Percentiles rank a stretch among this genome's conserved stretches.
Conservation (phyloP, 306 rosid species). For the Lathyrus sativus region DNA sequence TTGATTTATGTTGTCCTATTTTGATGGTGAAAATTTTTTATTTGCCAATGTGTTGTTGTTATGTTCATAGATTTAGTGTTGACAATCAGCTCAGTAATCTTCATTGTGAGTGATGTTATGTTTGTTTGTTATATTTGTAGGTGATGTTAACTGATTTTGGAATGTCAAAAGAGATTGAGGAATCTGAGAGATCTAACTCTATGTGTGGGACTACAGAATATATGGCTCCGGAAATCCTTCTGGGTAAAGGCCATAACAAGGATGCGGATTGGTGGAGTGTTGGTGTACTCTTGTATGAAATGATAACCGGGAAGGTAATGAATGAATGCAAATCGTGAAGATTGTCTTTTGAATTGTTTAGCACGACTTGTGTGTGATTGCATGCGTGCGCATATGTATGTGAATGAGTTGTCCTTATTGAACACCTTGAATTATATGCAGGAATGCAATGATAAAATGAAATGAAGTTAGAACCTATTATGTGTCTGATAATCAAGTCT, state of each 20-base stretch:
- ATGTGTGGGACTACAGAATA: slow-evolving; percentile 94
- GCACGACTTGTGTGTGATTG: background rate
- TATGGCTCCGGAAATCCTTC: slow-evolving; percentile 94
- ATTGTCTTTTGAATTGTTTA: slow-evolving; percentile 8
- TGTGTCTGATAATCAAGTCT: slow-evolving; percentile 1
- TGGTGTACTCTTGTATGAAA: slow-evolving; percentile 87
- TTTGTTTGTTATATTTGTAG: slow-evolving; percentile 42
- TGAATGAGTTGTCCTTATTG: slow-evolving; percentile 10
- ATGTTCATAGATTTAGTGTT: slow-evolving; percentile 6
- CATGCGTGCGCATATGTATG: background rate
- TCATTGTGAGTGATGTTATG: background rate
- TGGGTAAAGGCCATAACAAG: slow-evolving; percentile 90
- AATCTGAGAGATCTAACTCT: slow-evolving; percentile 81
- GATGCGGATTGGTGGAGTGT: slow-evolving; percentile 99
- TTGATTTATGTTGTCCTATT: background rate
- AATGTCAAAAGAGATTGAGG: slow-evolving; percentile 87
- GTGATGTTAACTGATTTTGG: slow-evolving; percentile 97
- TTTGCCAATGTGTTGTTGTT: background rate
- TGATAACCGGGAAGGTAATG: slow-evolving; percentile 90
- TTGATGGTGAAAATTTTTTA: too few species aligned
- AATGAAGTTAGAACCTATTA: slow-evolving; percentile 3
- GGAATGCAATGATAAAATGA: background rate
- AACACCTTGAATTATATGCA: slow-evolving; percentile 5
- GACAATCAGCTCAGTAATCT: background rate
- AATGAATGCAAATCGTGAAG: background rate